These are phyloP conservation scores for Russula dissimulans DNA, from an alignment of 768 basidiomycete genomes.

Conservation along the genomic window DNA sequence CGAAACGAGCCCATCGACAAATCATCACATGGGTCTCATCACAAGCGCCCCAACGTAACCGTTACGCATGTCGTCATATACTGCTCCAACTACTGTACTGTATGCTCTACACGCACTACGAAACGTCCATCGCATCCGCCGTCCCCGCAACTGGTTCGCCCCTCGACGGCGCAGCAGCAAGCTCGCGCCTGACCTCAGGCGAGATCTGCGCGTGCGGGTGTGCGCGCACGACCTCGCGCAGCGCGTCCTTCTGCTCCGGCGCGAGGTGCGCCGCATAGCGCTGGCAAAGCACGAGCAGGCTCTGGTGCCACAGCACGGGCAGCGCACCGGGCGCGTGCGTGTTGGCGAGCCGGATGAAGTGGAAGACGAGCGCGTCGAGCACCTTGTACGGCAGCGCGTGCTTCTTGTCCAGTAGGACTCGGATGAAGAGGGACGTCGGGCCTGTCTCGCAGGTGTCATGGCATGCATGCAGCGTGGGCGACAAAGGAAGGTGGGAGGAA, in stretches of 20 bases:
- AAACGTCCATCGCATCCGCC: conserved; percentile 48
- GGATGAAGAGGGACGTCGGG: conserved; percentile 93
- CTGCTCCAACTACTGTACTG: too few species aligned
- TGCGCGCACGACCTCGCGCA: conserved; percentile 85
- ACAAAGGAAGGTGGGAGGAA: neutral
- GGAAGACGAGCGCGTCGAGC: conserved; percentile 93
- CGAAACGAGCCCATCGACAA: too few species aligned
- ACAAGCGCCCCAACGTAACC: too few species aligned
- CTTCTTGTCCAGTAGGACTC: conserved; percentile 95
- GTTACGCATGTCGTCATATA: too few species aligned
- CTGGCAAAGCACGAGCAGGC: conserved; percentile 87
- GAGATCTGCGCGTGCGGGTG: conserved; percentile 84
- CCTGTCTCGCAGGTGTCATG: conserved; percentile 31
- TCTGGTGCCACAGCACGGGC: conserved; percentile 99
- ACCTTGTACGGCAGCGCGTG: conserved; percentile 97
- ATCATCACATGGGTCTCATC: too few species aligned
- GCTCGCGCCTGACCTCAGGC: conserved; percentile 81
- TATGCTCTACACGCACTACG: neutral
- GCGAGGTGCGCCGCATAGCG: conserved; percentile 91
- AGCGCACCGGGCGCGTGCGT: conserved; percentile 77
- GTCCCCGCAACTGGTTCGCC: conserved; percentile 42
- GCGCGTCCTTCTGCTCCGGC: conserved; percentile 93
- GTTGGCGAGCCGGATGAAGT: conserved; percentile 94
- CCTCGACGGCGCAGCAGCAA: conserved; percentile 78
- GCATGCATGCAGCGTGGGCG: neutral